Percentiles rank a stretch among this genome's conserved stretches.
Evolutionary conservation across 805 yeast genomes (phyloP).

Genomic region (Wickerhamomyces hampshirensis): DNA sequence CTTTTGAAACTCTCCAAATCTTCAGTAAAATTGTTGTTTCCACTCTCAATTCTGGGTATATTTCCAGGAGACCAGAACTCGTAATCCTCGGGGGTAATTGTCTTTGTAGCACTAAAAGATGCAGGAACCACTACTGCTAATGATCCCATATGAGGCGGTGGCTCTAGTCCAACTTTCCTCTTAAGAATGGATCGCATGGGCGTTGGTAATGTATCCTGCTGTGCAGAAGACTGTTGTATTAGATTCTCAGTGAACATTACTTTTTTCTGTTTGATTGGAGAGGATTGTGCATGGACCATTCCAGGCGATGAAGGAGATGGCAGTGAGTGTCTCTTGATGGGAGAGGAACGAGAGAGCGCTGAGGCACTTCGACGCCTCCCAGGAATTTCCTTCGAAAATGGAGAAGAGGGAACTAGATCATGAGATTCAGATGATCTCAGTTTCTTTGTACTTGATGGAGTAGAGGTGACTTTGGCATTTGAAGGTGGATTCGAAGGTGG

Average conservation of each 20-base stretch:
- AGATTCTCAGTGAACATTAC: constrained; percentile 18
- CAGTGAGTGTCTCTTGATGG: constrained; percentile 11
- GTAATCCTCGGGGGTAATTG: constrained; percentile 2
- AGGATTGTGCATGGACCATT: constrained; percentile 14
- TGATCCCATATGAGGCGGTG: constrained; percentile 12
- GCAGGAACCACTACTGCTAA: background rate
- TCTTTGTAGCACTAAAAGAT: background rate
- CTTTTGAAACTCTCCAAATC: constrained; percentile 10
- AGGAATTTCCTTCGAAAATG: constrained; percentile 3
- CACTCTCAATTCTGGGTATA: constrained; percentile 13
- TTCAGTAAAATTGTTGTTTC: background rate
- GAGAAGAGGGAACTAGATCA: constrained; percentile 1
- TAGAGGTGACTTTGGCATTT: background rate
- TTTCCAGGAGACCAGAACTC: constrained; percentile 25
- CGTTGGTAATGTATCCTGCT: constrained; percentile 5
- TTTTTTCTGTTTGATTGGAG: constrained; percentile 18
- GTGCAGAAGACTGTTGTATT: constrained; percentile 3
- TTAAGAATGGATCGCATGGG: constrained; percentile 23
- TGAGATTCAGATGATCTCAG: background rate
- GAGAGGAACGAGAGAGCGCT: constrained; percentile 14
- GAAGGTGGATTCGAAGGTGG: background rate
- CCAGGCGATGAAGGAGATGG: constrained; percentile 25
- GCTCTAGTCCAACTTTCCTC: background rate
- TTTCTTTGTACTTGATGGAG: constrained; percentile 1
- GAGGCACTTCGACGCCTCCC: too few relatives aligned